A percentile compares a stretch with the other conserved stretches of the same genome.
Evolutionary conservation across 306 rosid genomes (phyloP).

Genomic region (Cucurbita maxima): DNA sequence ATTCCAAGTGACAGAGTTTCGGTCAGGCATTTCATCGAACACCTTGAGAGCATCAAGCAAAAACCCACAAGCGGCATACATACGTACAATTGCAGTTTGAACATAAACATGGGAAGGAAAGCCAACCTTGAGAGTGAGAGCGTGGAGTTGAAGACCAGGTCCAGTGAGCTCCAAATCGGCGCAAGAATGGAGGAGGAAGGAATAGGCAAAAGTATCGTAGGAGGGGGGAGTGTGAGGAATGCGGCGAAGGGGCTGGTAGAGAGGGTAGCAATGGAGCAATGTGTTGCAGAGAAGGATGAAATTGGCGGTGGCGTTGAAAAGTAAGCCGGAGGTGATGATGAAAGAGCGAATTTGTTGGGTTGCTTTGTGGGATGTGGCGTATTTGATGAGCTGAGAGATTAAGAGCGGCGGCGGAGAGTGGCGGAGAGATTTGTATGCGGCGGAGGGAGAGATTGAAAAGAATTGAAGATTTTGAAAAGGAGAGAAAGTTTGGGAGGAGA

Average conservation of each 20-base stretch:
- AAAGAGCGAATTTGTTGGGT: conserved; percentile 37
- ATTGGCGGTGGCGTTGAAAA: conserved; percentile 12
- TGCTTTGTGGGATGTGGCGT: conserved; percentile 17
- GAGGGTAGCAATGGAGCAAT: conserved; percentile 29
- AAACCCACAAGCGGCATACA: conserved; percentile 32
- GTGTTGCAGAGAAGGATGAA: conserved; percentile 36
- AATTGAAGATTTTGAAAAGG: not conserved
- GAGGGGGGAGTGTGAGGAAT: not conserved
- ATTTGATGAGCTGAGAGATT: conserved; percentile 32
- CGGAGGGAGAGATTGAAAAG: not conserved
- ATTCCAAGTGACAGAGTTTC: conserved; percentile 53
- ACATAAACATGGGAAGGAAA: conserved; percentile 47
- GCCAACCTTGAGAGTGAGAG: conserved; percentile 38
- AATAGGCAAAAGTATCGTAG: conserved; percentile 41
- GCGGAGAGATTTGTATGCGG: not conserved
- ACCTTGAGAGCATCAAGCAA: conserved; percentile 26
- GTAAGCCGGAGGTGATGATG: conserved; percentile 34
- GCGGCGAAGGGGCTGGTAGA: conserved; percentile 6
- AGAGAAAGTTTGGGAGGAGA: not conserved
- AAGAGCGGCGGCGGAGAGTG: conserved; percentile 22
- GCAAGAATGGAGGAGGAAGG: conserved; percentile 43
- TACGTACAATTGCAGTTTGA: conserved; percentile 37
- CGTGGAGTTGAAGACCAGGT: conserved; percentile 41
- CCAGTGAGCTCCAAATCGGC: conserved; percentile 9
- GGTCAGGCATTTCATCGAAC: conserved; percentile 41